These are phyloP conservation scores for Neophaeococcomyces aloes DNA, from an alignment of 2,329 filamentous ascomycete genomes.

Conservation along the genomic window DNA sequence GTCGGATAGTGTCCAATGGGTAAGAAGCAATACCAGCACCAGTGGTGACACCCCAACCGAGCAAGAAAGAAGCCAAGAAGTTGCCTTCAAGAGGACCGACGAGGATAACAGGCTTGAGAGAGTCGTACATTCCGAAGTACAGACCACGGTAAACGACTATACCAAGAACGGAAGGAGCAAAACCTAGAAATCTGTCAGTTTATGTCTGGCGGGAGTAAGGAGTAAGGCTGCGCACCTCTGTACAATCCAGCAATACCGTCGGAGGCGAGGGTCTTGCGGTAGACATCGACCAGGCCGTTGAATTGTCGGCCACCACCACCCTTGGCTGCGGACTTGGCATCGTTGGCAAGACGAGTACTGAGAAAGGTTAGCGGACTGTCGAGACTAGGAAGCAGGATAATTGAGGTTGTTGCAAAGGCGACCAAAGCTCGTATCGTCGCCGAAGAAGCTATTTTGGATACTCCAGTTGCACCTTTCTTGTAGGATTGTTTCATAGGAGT, in stretches of 20 bases:
- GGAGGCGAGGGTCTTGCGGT: slow-evolving; percentile 98
- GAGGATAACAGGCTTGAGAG: slow-evolving; percentile 97
- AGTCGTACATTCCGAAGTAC: slow-evolving; percentile 99
- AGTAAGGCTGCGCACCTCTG: slow-evolving; percentile 67
- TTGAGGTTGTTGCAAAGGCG: too few relatives aligned
- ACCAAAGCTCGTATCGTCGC: too few relatives aligned
- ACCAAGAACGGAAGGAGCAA: slow-evolving; percentile 96
- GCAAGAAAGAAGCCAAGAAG: slow-evolving; percentile 98
- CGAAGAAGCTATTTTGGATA: too few relatives aligned
- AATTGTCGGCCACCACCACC: slow-evolving; percentile 95
- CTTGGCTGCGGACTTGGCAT: slow-evolving; percentile 94
- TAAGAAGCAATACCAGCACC: slow-evolving; percentile 99
- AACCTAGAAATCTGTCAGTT: too few relatives aligned
- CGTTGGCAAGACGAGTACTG: slow-evolving; percentile 99
- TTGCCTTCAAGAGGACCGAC: slow-evolving; percentile 85
- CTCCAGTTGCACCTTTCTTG: too few relatives aligned
- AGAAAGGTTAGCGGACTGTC: too few relatives aligned
- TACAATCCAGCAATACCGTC: slow-evolving; percentile 99
- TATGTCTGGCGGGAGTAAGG: too few relatives aligned
- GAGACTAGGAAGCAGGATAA: too few relatives aligned
- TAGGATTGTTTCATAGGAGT: background rate
- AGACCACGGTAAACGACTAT: slow-evolving; percentile 99
- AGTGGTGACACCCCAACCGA: slow-evolving; percentile 98
- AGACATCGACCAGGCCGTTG: slow-evolving; percentile 99
- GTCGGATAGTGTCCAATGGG: slow-evolving; percentile 99